Evolutionary conservation across 2,329 filamentous ascomycete species (phyloP), one percentile per base, ranked within the genome.

Genomic region (Alternaria ventricosa): DNA sequence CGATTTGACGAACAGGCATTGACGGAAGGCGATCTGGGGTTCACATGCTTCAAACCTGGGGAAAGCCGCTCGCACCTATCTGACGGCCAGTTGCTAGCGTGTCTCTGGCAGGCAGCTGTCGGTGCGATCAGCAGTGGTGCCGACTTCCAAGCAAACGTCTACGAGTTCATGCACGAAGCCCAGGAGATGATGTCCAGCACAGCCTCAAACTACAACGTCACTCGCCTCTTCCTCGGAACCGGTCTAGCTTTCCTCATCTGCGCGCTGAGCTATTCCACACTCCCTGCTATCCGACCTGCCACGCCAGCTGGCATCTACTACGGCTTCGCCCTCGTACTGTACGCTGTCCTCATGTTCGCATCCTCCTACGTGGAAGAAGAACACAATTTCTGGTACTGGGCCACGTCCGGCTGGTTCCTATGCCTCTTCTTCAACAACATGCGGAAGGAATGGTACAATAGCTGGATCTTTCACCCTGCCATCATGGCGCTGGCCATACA

Each of bases 311-410:
- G 78, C 6, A 18, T 79, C n/a, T 80, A 78, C 68, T 81, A 81
- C 63, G 62, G 75, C 3, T 30, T 81, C 3, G 74, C 77, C 0
- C 71, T 78, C 9, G 15, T 75, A 3, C 73, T 85, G 6, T 97
- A 98, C 75, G 89, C 90, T 2, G 78, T 88, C 41, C 96, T 97
- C 89, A 98, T 98, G 94, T 98, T 98, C 81, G 95, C 94, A 10
- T 97, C 93, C 77, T 98, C 94, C 75, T 99, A 96, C 78, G 93
- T 99, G 3, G 96, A 99, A 80, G 96, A 99, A 81, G 96, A 99
- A 79, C 96, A 99, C 54, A 93, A 98, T 70, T 97, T 97, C 78
- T 99, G 96, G 96, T 98, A 99, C 81, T 98, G 95, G 94, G 82
- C 88, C 1, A 87, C 90, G 0, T 89, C 91, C 0, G 87, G 88